Evolutionary conservation across 306 rosid genomes (phyloP), one percentile per base, ranked within the genome.

Genomic region (Notholithocarpus densiflorus): DNA sequence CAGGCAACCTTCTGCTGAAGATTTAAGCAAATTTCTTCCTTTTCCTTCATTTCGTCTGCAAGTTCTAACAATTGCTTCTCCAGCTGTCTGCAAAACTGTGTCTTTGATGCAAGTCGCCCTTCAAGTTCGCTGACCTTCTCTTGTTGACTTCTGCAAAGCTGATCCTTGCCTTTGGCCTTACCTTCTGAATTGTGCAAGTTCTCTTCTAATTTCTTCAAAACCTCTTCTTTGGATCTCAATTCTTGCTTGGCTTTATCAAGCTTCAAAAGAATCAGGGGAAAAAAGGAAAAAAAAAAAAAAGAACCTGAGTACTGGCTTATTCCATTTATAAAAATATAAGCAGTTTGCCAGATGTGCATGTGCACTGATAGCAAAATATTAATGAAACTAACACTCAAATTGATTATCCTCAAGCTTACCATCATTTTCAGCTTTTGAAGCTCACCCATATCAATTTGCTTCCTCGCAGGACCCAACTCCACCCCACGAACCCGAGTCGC

Each of bases 401-500:
- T 15, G 54, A 75, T 76, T 76, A 79, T 57, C 61, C 45, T 55
- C 23, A 59, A 74, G 71, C 91, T 51, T 80, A 92, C 97, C 96
- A 87, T 83, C 79, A 82, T 66, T 87, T 91, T 93, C 20, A 77
- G 56, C 80, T 89, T 93, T 68, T 93, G 97, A 82, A 93, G 87
- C 78, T 93, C 98, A 66, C 88, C 70, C 23, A 92, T 81, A 75
- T 93, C 98, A 51, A 87, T 78, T 87, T 93, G 98, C 93, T 87
- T 93, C 92, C 82, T 89, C 32, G 85, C 89, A 68, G 98, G 97
- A 76, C 94, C 98, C 85, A 93, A 84, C 79, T 93, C 98, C 71
- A 93, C 71, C 10, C 97, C 98, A 70, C 97, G 89, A 79, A 91
- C 98, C 66, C 98, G 90, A 74, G 94, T 89, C 32, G 98, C 97